A percentile compares a stretch with the other conserved stretches of the same genome.
Evolutionary conservation across 164 flowering plant species (phyloP).

Genomic region (grape (Vitis vinifera)): ASM3070453v1 NC_081806.1:2735001-2735500

Average conservation of each 20-base stretch:
- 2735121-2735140: slow-evolving; percentile 93
- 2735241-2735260: not conserved
- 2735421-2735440: not conserved
- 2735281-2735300: too few relatives aligned
- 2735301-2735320: too few relatives aligned
- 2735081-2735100: slow-evolving; percentile 98
- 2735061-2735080: slow-evolving; percentile 91
- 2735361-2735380: not conserved
- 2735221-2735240: slow-evolving; percentile 6
- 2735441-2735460: too few relatives aligned
- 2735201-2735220: slow-evolving; percentile 90
- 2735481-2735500: too few relatives aligned
- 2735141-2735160: slow-evolving; percentile 95
- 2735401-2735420: not conserved
- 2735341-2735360: not conserved
- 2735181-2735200: slow-evolving; percentile 87
- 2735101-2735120: slow-evolving; percentile 96
- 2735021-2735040: not conserved
- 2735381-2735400: not conserved
- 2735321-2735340: too few relatives aligned
- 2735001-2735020: not conserved
- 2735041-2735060: not conserved
- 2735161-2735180: slow-evolving; percentile 85
- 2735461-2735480: too few relatives aligned
- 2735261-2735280: not conserved